Evolutionary conservation across 805 yeast species (phyloP), one percentile per base, ranked within the genome.

Genomic region (Metschnikowia gelsemii): DNA sequence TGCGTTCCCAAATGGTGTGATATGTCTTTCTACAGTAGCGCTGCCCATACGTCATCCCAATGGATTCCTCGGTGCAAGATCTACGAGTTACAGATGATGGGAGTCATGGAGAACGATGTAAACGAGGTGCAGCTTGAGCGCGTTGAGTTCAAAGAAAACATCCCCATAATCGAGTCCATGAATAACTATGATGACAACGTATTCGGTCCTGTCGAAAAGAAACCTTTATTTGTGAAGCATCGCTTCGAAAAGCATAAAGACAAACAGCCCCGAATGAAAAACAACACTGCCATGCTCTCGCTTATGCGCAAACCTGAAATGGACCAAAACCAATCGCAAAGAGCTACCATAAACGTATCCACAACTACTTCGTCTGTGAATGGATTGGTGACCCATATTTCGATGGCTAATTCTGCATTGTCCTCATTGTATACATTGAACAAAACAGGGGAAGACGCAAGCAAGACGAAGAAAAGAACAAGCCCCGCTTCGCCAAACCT

Each of bases 61-160:
- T 91, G 98, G 97, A 76, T 84, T n/a, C 97, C 99, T 0, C 71
- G 93, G 25, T 89, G 97, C 62, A 88, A 87, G 54, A 90, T 93
- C 37, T 91, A 93, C 61, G 98, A 91, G 55, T 64, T 93, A 14
- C 98, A 93, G 60, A 93, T 93, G 97, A 91, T 91, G 95, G 98
- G 98, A 0, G 77, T 93, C 6, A 88, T 91, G 83, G 98, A 91
- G 55, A 87, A 87, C 53, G 96, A 93, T 55, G 69, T 82, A 43
- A 79, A 81, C 49, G 79, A 84, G 9, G 77, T 84, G 6, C 77
- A 80, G 7, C 76, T 90, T 8, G 82, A 80, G 13, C 74, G 82
- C 37, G 63, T 89, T 37, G 72, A 68, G 9, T 61, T 46, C 35
- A 56, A 32, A 42, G 57, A 48, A 19, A 57, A 65, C 4, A 59